Conservation (phyloP, 1,284 basidiomycete species). For the Tylopilus microsporus region DNA sequence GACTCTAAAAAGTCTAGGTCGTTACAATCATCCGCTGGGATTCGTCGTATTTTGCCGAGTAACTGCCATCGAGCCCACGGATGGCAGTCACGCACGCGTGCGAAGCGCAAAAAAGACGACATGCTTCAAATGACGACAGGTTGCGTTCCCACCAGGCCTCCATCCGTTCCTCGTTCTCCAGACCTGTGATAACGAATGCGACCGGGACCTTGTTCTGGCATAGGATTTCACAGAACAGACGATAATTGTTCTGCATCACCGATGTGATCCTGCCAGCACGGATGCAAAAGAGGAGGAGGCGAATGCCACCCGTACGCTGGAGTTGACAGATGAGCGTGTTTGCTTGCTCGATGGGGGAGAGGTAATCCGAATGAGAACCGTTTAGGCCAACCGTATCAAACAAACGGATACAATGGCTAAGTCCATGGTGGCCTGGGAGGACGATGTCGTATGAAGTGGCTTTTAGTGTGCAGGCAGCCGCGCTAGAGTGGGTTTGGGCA, state of each 20-base stretch:
- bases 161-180: constrained; percentile 31
- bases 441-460: constrained; percentile 17
- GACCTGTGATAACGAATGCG: constrained; percentile 33
- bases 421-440: constrained; percentile 11
- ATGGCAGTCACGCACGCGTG: constrained; percentile 27
- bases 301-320: constrained; percentile 30
- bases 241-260: constrained; percentile 32
- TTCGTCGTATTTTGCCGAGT: constrained; percentile 17
- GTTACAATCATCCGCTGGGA: constrained; percentile 13
- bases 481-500: constrained; percentile 15
- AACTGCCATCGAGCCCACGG: constrained; percentile 12
- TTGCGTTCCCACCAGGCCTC: constrained; percentile 25
- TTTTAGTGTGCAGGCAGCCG: constrained; percentile 20
- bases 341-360: constrained; percentile 32
- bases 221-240: constrained; percentile 31
- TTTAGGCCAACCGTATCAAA: constrained; percentile 37
- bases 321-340: constrained; percentile 33
- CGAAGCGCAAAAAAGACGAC: constrained; percentile 17
- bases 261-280: constrained; percentile 32
- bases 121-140: constrained; percentile 12
- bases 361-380: constrained; percentile 27
- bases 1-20: no score
- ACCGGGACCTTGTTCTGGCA: constrained; percentile 33
- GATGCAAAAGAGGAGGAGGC: constrained; percentile 36
- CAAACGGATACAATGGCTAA: constrained; percentile 17